Evolutionary conservation across 2,329 filamentous ascomycete species (phyloP), one percentile per base, ranked within the genome.

Genomic region (Botrytis galanthina): DNA sequence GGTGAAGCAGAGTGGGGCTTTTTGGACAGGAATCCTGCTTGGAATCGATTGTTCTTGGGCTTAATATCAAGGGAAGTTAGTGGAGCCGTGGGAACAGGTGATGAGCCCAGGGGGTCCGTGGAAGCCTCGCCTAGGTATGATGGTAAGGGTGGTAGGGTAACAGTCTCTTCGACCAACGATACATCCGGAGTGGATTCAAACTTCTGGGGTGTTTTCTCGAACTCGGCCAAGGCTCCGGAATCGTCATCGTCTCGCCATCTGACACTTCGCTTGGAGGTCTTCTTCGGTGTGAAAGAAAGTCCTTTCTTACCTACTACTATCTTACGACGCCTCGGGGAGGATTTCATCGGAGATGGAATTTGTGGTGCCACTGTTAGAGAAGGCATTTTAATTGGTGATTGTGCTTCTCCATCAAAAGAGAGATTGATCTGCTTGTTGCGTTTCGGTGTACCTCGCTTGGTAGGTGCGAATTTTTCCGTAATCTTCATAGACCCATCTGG

Each of bases 211-310:
- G 95, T 98, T 83, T 94, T 93, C 80, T 95, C 93, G 80, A 95
- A 98, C 81, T 98, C 96, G 18, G 93, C 94, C 73, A 98, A 84
- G 0, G 91, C 91, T 37, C 94, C 95, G 70, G 95, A 90, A 80
- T 97, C 92, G 3, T 91, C 93, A 78, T 98, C 96, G 79, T 97
- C 94, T 74, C 93, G 91, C 96, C 96, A 99, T 76, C 95, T 89
- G 9, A 99, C 95, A 63, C 88, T 91, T 74, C 95, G 89, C 82
- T 94, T 94, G 72, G 84, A 81, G 82, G 91, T 91, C 83, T 93
- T 90, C 83, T 93, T 97, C 75, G 94, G 94, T 1, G 94, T 94
- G 80, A 97, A 97, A 44, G 89, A 88, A 67, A 97, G 86, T 20
- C 90, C 89, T 83, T 97, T 97, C 82, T 86, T 91, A 79, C 82